Evolutionary conservation across 495 filamentous ascomycete genomes (phyloP), one percentile per base, ranked within the genome.

Genomic region (Podospora conica): DNA sequence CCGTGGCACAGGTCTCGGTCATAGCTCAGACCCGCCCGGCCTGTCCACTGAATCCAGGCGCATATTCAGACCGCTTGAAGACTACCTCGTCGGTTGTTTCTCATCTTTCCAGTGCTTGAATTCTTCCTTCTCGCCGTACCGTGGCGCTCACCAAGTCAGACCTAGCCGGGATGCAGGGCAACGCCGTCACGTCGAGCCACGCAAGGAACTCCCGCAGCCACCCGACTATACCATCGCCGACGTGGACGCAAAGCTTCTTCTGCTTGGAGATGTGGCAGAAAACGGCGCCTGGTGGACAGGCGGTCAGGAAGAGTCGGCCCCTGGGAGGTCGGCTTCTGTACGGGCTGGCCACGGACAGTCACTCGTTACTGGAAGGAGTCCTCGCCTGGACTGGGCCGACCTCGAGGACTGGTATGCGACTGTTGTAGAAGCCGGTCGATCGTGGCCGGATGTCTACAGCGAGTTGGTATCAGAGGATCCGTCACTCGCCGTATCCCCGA

Each of bases 231-330:
- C 73, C 9, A 77, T 81, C 53, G 66, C 74, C 21, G 79, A 81
- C 21, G 75, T 92, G 25, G 91, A 95, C 74, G 85, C 89, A 0
- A 95, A 93, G 74, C 88, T 90, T 0, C 79, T 95, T 12, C 81
- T 94, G 12, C 73, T 92, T n/a, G 91, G 91, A 15, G 86, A 94
- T 66, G 78, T 95, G 66, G 88, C 88, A 0, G 91, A 95, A 74
- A 95, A 94, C 72, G 91, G 91, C 2, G 84, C 84, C 15, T 95
- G 91, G 91, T 95, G 91, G 91, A 90, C 86, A 60, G 88, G 87
- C 22, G 81, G 84, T 1, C 79, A 84, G 63, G 75, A 80, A 22
- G 77, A 82, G 33, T 57, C 73, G 12, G 71, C 73, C 21, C 74
- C 77, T n/a, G 71, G 69, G 40, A 74, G 72, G 58, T 75, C 72